These are phyloP conservation scores for Diutina mesorugosa DNA, from an alignment of 1,139 yeast species.

Conservation along the genomic window DNA sequence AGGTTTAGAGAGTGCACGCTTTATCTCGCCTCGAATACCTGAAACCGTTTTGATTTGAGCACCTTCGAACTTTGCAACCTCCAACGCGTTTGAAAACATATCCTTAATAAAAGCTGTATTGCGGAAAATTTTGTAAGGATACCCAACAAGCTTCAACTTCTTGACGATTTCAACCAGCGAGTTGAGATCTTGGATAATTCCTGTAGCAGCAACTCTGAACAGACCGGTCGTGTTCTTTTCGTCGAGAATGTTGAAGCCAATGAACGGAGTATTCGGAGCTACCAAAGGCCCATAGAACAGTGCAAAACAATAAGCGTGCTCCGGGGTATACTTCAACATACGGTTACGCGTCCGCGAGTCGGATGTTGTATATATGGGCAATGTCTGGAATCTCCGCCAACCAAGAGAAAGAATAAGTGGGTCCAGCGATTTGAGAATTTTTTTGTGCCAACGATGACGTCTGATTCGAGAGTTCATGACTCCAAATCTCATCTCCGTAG, in stretches of 20 bases:
- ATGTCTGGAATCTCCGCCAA: slow-evolving; percentile 96
- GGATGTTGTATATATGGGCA: slow-evolving; percentile 90
- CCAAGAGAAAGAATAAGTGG: slow-evolving; percentile 90
- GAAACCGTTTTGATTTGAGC: slow-evolving; percentile 94
- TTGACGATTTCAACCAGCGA: slow-evolving; percentile 86
- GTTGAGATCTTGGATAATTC: slow-evolving; percentile 88
- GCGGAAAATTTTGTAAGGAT: slow-evolving; percentile 86
- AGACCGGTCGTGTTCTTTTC: slow-evolving; percentile 75
- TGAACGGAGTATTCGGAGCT: slow-evolving; percentile 94
- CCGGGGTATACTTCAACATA: slow-evolving; percentile 97
- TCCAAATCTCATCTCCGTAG: slow-evolving; percentile 90
- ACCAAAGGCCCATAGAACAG: slow-evolving; percentile 95
- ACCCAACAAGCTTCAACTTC: slow-evolving; percentile 88
- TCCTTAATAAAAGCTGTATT: slow-evolving; percentile 96
- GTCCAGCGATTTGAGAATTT: slow-evolving; percentile 88
- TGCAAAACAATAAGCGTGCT: slow-evolving; percentile 93
- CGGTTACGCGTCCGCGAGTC: slow-evolving; percentile 96
- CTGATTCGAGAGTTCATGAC: slow-evolving; percentile 86
- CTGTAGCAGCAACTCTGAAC: slow-evolving; percentile 96
- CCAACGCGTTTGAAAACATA: slow-evolving; percentile 86
- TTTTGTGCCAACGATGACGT: slow-evolving; percentile 98
- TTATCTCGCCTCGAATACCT: slow-evolving; percentile 95
- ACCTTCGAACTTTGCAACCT: slow-evolving; percentile 96
- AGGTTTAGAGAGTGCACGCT: slow-evolving; percentile 85
- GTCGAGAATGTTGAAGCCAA: slow-evolving; percentile 86